Conservation (phyloP, 2,329 filamentous ascomycete genomes). For the Chrysoporthe puriensis region DNA sequence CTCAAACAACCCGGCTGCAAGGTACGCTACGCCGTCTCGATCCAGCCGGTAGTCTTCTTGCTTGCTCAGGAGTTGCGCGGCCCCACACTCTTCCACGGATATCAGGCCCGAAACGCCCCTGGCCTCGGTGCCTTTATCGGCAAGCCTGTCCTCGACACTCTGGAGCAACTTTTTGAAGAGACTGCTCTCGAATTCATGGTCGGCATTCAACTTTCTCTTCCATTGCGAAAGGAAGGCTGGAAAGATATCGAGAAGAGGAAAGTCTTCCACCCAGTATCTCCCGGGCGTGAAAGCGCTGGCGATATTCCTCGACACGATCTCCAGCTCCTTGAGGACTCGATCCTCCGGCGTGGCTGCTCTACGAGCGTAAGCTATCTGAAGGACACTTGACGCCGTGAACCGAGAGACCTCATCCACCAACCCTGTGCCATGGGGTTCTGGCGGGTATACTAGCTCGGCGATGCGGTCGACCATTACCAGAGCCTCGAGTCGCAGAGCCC, state of each 20-base stretch:
- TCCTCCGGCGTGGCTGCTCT: slow-evolving; percentile 20
- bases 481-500: slow-evolving; percentile 23
- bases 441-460: background rate
- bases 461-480: slow-evolving; percentile 22
- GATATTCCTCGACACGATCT: slow-evolving; percentile 19
- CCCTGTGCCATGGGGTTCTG: background rate
- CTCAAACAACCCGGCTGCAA: slow-evolving; percentile 26
- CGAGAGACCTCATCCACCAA: slow-evolving; percentile 25
- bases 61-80: slow-evolving; percentile 19
- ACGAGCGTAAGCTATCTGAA: slow-evolving; percentile 26
- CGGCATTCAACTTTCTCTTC: slow-evolving; percentile 21
- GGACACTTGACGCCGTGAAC: slow-evolving; percentile 27
- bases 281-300: slow-evolving; percentile 23
- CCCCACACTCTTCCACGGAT: slow-evolving; percentile 16
- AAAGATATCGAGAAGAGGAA: slow-evolving; percentile 17
- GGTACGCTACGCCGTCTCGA: slow-evolving; percentile 20
- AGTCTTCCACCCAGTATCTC: slow-evolving; percentile 22
- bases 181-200: slow-evolving; percentile 19
- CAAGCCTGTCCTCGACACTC: slow-evolving; percentile 8
- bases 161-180: slow-evolving; percentile 19
- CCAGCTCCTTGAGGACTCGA: slow-evolving; percentile 12
- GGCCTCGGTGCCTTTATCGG: background rate
- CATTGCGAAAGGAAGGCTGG: slow-evolving; percentile 18
- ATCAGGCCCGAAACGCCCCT: background rate
- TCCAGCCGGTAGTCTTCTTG: background rate